These are phyloP conservation scores for Podospora didyma DNA, from an alignment of 495 filamentous ascomycete species.

Conservation along the genomic window DNA sequence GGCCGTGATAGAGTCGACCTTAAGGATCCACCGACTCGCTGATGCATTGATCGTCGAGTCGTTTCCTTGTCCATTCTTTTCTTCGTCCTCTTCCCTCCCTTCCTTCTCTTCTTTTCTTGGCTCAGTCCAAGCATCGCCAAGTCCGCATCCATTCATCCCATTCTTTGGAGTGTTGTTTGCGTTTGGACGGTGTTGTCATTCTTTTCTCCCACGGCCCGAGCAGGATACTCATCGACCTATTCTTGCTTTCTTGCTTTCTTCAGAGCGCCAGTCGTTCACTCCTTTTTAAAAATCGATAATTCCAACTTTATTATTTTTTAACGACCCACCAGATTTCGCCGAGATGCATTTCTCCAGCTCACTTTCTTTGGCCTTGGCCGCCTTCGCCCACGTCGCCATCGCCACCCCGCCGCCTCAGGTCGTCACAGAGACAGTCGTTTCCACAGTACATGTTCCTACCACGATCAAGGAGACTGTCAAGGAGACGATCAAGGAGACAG, in stretches of 20 bases:
- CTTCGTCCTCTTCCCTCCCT: slow-evolving; percentile 3
- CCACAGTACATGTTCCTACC: not conserved
- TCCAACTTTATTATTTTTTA: slow-evolving; percentile 5
- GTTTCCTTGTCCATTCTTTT: slow-evolving; percentile 5
- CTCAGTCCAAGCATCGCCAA: slow-evolving; percentile 2
- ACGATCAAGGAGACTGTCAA: not conserved
- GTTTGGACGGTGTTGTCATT: slow-evolving; percentile 13
- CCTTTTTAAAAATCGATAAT: slow-evolving; percentile 4
- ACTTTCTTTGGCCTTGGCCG: slow-evolving; percentile 8
- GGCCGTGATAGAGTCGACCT: slow-evolving; percentile 6
- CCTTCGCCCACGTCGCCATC: slow-evolving; percentile 1
- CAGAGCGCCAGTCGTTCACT: slow-evolving; percentile 16
- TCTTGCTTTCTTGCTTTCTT: slow-evolving; percentile 11
- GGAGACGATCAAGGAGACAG: not conserved
- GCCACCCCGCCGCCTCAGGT: not conserved
- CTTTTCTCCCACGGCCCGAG: slow-evolving; percentile 12
- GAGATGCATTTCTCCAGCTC: slow-evolving; percentile 3
- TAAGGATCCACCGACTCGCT: slow-evolving; percentile 6
- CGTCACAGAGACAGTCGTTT: not conserved
- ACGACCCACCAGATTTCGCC: not conserved
- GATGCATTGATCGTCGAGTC: slow-evolving; percentile 12
- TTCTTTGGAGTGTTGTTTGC: slow-evolving; percentile 4
- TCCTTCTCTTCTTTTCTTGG: not conserved
- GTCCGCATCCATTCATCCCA: not conserved
- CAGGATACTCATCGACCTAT: slow-evolving; percentile 5